Percentiles rank a stretch among this genome's conserved stretches.
phyloP scores from a whole-genome alignment of 164 flowering plant species.

The Chimonanthus salicifolius region DNA sequence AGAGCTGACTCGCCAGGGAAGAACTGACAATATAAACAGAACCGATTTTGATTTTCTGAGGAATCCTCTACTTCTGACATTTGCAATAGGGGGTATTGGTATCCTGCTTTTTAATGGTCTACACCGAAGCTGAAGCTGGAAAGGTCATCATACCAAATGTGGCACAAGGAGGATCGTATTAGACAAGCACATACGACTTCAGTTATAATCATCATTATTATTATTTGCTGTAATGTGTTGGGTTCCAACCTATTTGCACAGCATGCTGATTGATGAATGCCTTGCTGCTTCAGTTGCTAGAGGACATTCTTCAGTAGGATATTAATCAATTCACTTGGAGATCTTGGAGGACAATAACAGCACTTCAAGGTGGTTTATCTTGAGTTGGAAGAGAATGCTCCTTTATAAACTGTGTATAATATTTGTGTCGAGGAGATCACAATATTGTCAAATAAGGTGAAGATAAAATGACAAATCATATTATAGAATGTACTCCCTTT shows the following conservation, averaged over 20 bases:
- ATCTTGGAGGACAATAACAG: neutral
- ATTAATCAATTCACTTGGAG: neutral
- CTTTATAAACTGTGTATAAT: neutral
- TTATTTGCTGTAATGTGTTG: neutral
- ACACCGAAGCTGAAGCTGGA: constrained; percentile 24
- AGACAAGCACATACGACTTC: neutral
- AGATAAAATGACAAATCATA: neutral
- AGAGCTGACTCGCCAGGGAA: constrained; percentile 35
- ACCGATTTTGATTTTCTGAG: constrained; percentile 28
- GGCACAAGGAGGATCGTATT: neutral
- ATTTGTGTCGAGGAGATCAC: neutral
- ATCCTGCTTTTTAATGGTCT: constrained; percentile 39
- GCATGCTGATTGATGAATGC: no score
- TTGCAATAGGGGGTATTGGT: constrained; percentile 63
- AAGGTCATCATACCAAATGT: neutral
- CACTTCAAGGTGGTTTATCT: neutral
- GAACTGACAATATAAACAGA: constrained; percentile 19
- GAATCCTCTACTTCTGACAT: constrained; percentile 41
- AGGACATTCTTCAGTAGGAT: neutral
- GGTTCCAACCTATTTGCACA: neutral
- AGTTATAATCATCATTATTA: no score
- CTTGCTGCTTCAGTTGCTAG: neutral
- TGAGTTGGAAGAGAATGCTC: constrained; percentile 1
- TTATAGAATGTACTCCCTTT: neutral
- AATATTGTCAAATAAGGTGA: neutral